Conservation (phyloP, 169 alveolate genomes). For the Eimeria zaria region DNA sequence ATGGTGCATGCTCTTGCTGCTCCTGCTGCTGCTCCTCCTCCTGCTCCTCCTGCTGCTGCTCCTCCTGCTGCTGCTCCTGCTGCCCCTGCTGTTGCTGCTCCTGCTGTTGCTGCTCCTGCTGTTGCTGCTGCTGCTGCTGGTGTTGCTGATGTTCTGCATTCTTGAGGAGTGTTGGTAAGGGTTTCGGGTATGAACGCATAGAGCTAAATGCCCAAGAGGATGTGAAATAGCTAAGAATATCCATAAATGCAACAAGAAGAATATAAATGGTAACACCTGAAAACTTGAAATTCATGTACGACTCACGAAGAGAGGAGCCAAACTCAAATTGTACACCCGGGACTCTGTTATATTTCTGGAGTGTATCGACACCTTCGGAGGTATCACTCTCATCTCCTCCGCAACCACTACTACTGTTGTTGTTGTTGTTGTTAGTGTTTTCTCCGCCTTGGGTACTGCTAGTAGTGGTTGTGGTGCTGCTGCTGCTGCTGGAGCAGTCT, state of each 20-base stretch:
- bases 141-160: slow-evolving; percentile 3
- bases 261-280: slow-evolving; percentile 87
- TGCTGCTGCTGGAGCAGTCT: too few species aligned
- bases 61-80: slow-evolving; percentile 10
- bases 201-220: slow-evolving; percentile 82
- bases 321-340: slow-evolving; percentile 75
- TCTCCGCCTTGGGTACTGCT: too few species aligned
- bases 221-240: slow-evolving; percentile 78
- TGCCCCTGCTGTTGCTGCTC: too few species aligned
- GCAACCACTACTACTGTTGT: too few species aligned
- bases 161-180: slow-evolving; percentile 71
- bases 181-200: slow-evolving; percentile 81
- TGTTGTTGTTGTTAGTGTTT: neutral
- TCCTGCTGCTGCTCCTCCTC: too few species aligned
- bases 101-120: too few species aligned
- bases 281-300: slow-evolving; percentile 83
- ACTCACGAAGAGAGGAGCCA: slow-evolving; percentile 70
- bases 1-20: too few species aligned
- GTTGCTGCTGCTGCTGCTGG: slow-evolving; percentile 20
- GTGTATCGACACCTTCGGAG: neutral
- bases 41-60: too few species aligned
- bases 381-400: neutral
- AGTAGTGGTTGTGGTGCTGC: too few species aligned
- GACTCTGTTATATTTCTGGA: neutral
- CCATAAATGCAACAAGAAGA: slow-evolving; percentile 86